Percentiles rank a stretch among this genome's conserved stretches.
Evolutionary conservation across 2,329 filamentous ascomycete genomes (phyloP).

Genomic region (Epichloe typhina): DNA sequence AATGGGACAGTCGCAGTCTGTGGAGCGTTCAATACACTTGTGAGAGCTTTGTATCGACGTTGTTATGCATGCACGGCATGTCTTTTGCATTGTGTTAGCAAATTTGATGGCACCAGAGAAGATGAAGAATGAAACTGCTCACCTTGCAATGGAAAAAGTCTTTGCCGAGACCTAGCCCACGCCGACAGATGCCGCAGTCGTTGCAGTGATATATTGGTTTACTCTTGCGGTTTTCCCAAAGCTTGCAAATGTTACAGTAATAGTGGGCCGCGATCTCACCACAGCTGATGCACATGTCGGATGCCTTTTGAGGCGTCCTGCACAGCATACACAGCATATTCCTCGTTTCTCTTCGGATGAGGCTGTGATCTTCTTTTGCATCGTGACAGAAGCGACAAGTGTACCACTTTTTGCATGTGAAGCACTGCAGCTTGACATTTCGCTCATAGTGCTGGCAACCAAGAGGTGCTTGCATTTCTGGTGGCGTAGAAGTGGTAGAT

Average conservation of each 20-base stretch:
- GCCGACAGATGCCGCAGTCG: conserved; percentile 90
- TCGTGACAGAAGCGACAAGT: conserved; percentile 94
- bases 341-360: conserved; percentile 72
- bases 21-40: conserved; percentile 87
- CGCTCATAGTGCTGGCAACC: conserved; percentile 90
- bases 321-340: conserved; percentile 99
- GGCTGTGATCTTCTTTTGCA: conserved; percentile 59
- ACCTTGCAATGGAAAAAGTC: conserved; percentile 99
- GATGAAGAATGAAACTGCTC: conserved; percentile 12
- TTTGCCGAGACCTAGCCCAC: conserved; percentile 82
- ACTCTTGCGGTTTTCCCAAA: conserved; percentile 87
- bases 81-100: conserved; percentile 37
- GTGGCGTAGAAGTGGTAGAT: conserved; percentile 7
- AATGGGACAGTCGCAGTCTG: conserved; percentile 91
- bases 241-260: conserved; percentile 87
- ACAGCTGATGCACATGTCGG: conserved; percentile 66
- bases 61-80: conserved; percentile 86
- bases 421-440: conserved; percentile 93
- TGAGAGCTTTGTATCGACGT: conserved; percentile 76
- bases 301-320: conserved; percentile 67
- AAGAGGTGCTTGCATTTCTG: conserved; percentile 34
- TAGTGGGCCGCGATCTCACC: conserved; percentile 70
- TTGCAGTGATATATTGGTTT: conserved; percentile 94
- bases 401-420: conserved; percentile 81
- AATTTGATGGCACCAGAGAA: not conserved